Evolutionary conservation across 169 alveolate species (phyloP).

Genomic region (Pseudocohnilembus persalinus): DNA sequence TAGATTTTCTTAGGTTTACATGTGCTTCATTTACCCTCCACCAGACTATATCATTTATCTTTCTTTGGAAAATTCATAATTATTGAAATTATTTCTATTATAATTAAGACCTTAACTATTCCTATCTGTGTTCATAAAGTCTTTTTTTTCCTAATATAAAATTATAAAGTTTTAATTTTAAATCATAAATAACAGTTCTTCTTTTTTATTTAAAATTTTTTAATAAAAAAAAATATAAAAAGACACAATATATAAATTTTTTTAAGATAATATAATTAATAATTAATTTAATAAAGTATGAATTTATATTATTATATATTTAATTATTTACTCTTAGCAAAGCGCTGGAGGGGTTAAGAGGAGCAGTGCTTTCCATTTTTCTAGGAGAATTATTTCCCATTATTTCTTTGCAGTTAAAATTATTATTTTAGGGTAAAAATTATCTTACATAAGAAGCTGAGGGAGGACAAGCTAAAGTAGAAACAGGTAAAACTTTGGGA

Average conservation of each 20-base stretch:
- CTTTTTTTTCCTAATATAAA: neutral
- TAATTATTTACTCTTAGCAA: neutral
- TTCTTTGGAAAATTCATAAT: too few species aligned
- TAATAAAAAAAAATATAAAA: too few species aligned
- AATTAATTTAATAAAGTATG: neutral
- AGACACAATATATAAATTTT: too few species aligned
- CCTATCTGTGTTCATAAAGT: neutral
- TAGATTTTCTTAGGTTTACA: neutral
- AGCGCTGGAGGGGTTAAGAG: neutral
- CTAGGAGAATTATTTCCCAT: slow-evolving; percentile 1
- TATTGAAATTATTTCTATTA: neutral
- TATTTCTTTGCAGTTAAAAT: too few species aligned
- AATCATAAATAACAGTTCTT: too few species aligned
- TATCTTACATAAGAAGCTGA: slow-evolving; percentile 66
- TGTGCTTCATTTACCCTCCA: too few species aligned
- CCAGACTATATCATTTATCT: too few species aligned
- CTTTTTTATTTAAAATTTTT: too few species aligned
- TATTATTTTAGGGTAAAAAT: slow-evolving; percentile 16
- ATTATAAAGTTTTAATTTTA: too few species aligned
- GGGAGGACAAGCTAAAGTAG: slow-evolving; percentile 80
- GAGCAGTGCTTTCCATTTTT: slow-evolving; percentile 4
- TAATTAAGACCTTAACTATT: neutral
- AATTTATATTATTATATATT: neutral
- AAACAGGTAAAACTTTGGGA: slow-evolving; percentile 70
- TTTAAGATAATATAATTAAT: neutral